Conservation (phyloP, 768 basidiomycete species). For the Boletus tylopilopsis region DNA sequence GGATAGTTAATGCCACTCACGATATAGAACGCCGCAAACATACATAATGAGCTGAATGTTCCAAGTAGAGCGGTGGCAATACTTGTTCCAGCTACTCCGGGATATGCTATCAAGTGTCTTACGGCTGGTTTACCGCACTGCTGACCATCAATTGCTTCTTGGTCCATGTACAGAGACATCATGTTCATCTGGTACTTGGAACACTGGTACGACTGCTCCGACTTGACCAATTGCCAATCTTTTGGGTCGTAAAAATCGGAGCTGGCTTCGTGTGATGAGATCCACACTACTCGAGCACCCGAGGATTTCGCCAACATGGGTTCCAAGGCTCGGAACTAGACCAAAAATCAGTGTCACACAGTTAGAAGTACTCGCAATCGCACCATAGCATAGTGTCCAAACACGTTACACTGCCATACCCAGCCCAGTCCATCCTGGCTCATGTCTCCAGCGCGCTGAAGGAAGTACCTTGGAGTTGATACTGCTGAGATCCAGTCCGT, state of each 20-base stretch:
- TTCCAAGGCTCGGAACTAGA: conserved; percentile 62
- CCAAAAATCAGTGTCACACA: conserved; percentile 2
- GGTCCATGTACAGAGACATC: conserved; percentile 53
- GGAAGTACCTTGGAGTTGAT: conserved; percentile 52
- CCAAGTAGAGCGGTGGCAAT: conserved; percentile 49
- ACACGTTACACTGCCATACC: conserved; percentile 84
- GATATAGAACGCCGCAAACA: conserved; percentile 57
- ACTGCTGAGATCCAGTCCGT: conserved; percentile 43
- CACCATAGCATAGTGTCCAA: conserved; percentile 77
- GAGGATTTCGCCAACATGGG: conserved; percentile 46
- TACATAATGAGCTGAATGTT: conserved; percentile 43
- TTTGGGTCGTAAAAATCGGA: conserved; percentile 51
- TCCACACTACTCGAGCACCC: conserved; percentile 70
- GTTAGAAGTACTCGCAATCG: conserved; percentile 24
- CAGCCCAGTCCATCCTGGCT: conserved; percentile 71
- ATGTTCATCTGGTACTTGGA: conserved; percentile 79
- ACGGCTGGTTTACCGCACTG: conserved; percentile 9
- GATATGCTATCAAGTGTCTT: conserved; percentile 62
- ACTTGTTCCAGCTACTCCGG: conserved; percentile 66
- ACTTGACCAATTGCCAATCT: conserved; percentile 70
- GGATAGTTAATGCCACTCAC: conserved; percentile 38
- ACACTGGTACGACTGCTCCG: conserved; percentile 60
- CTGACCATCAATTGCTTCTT: conserved; percentile 32
- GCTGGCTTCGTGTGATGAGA: conserved; percentile 64
- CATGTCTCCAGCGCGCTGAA: conserved; percentile 54